Evolutionary conservation across 2,329 filamentous ascomycete species (phyloP).

Genomic region (Xylariaceae sp.): DNA sequence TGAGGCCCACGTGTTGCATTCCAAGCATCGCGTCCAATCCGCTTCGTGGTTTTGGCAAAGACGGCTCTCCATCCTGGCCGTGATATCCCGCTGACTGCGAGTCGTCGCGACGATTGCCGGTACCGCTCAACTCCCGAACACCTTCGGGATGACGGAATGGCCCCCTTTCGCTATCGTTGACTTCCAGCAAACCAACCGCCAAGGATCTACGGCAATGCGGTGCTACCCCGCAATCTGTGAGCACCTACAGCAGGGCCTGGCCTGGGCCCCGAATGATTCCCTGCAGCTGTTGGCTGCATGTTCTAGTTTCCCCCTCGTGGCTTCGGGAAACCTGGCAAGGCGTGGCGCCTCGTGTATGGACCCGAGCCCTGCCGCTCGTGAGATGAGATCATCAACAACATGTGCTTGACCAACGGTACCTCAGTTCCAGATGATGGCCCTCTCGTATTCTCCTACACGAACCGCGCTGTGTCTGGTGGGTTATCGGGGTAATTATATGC

Average conservation of each 20-base stretch:
- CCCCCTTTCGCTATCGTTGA: constrained; percentile 10
- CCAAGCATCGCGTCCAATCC: constrained; percentile 17
- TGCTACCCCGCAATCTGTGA: constrained; percentile 30
- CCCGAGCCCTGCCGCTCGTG: constrained; percentile 11
- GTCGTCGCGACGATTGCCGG: constrained; percentile 11
- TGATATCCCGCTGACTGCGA: constrained; percentile 19
- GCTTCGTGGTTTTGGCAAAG: constrained; percentile 9
- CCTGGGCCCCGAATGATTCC: constrained; percentile 15
- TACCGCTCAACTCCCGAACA: constrained; percentile 7
- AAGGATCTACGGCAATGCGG: constrained; percentile 19
- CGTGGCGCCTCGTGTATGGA: constrained; percentile 17
- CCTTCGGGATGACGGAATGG: constrained; percentile 24
- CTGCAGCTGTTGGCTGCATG: constrained; percentile 14
- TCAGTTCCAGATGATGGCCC: constrained; percentile 1
- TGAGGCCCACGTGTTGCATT: constrained; percentile 29
- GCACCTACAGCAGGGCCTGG: constrained; percentile 12
- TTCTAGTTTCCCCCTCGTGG: constrained; percentile 24
- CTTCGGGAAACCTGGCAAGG: constrained; percentile 13
- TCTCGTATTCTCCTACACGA: background rate
- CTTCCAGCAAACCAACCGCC: background rate
- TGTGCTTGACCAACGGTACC: constrained; percentile 8
- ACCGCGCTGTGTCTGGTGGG: too few species aligned
- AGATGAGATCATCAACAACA: constrained; percentile 21
- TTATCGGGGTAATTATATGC: too few species aligned
- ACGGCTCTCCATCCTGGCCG: background rate